phyloP scores from a whole-genome alignment of 1,284 basidiomycete species.

The Anthracocystis panici-leucophaei region DNA sequence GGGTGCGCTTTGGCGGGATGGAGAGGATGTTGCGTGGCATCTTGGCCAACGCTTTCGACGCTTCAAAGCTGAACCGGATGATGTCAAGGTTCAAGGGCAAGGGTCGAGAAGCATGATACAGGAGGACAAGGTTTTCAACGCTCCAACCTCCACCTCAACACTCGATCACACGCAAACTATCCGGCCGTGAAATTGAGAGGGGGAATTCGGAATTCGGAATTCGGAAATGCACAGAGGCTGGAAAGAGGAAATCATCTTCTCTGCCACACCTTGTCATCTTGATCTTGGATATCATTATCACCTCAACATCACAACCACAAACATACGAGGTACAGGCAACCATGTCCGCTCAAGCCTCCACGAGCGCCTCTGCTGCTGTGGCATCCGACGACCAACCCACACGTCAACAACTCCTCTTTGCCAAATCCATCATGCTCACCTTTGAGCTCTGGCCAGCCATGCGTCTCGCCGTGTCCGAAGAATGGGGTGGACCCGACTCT shows the following conservation, averaged over 20 bases:
- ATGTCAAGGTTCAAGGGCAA: not conserved
- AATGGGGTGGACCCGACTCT: constrained; percentile 66
- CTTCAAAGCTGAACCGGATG: not conserved
- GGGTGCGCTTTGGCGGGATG: constrained; percentile 55
- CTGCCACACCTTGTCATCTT: not conserved
- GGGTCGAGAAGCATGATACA: too few relatives aligned
- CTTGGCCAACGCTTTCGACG: not conserved
- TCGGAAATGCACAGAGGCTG: constrained; percentile 32
- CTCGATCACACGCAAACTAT: not conserved
- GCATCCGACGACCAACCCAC: constrained; percentile 37
- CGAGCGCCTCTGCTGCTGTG: constrained; percentile 11
- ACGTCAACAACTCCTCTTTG: constrained; percentile 63
- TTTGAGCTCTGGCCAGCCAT: constrained; percentile 67
- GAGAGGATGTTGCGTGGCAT: constrained; percentile 64
- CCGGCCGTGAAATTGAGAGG: constrained; percentile 19
- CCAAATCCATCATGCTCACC: constrained; percentile 60
- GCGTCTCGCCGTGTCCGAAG: constrained; percentile 63
- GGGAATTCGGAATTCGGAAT: constrained; percentile 28
- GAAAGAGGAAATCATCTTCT: constrained; percentile 1
- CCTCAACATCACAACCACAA: not conserved
- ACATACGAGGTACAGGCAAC: not conserved
- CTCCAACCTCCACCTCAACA: constrained; percentile 40
- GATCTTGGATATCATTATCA: not conserved
- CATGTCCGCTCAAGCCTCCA: constrained; percentile 30
- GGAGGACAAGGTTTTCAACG: not conserved